Conservation (phyloP, 495 filamentous ascomycete genomes). For the Podospora appendiculata region DNA sequence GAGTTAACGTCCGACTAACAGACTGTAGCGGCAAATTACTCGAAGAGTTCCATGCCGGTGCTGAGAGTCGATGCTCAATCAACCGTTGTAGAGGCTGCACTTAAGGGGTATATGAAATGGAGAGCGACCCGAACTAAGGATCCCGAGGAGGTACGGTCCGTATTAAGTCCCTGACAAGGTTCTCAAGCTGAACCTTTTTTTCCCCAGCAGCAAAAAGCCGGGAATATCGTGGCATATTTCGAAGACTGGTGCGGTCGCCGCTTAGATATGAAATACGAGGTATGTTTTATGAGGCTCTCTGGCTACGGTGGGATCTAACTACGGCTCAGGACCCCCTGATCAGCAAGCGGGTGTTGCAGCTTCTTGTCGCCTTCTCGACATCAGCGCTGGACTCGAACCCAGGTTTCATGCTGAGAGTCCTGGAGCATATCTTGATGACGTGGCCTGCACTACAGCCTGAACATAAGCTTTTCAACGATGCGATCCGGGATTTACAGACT, state of each 20-base stretch:
- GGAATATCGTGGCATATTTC: slow-evolving; percentile 55
- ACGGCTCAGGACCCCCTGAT: slow-evolving; percentile 68
- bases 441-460: slow-evolving; percentile 60
- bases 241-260: slow-evolving; percentile 76
- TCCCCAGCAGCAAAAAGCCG: slow-evolving; percentile 50
- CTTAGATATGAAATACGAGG: slow-evolving; percentile 68
- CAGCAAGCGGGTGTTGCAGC: slow-evolving; percentile 72
- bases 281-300: slow-evolving; percentile 18
- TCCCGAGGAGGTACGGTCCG: slow-evolving; percentile 44
- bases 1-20: slow-evolving; percentile 19
- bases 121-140: slow-evolving; percentile 44
- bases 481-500: slow-evolving; percentile 79
- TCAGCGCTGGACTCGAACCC: slow-evolving; percentile 71
- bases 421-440: slow-evolving; percentile 84
- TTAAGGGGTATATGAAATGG: slow-evolving; percentile 88
- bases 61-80: slow-evolving; percentile 83
- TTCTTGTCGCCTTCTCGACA: slow-evolving; percentile 78
- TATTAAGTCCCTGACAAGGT: slow-evolving; percentile 1
- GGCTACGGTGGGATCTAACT: not conserved
- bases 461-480: slow-evolving; percentile 70
- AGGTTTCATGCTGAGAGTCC: slow-evolving; percentile 73
- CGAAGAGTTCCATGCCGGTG: slow-evolving; percentile 67
- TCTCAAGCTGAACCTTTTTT: slow-evolving; percentile 2
- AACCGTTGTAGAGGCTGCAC: slow-evolving; percentile 79
- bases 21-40: slow-evolving; percentile 57